Evolutionary conservation across 108 stramenopile species (phyloP).

Genomic region (Cyclostephanos invisitatus): DNA sequence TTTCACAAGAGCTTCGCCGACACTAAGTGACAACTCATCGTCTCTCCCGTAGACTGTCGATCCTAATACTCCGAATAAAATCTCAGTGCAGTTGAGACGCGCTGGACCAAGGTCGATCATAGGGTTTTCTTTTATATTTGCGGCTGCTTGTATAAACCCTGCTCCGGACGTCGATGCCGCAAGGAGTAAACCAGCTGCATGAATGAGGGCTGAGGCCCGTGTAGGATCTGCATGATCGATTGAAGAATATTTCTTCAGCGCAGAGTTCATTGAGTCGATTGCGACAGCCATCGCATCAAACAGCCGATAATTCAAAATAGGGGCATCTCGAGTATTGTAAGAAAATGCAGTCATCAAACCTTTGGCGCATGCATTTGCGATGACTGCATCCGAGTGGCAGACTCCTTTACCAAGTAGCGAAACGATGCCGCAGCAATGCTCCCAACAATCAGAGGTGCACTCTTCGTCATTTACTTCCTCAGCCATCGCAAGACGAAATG

Average conservation of each 20-base stretch:
- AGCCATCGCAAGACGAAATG: conserved; percentile 47
- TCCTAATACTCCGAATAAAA: conserved; percentile 63
- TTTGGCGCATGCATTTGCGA: conserved; percentile 69
- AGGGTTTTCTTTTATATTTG: conserved; percentile 5
- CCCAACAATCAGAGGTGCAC: conserved; percentile 39
- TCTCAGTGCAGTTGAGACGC: conserved; percentile 60
- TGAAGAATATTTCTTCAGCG: conserved; percentile 59
- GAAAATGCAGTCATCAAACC: conserved; percentile 63
- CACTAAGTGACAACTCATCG: conserved; percentile 67
- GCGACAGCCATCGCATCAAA: conserved; percentile 43
- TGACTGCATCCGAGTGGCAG: conserved; percentile 53
- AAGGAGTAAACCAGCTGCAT: conserved; percentile 61
- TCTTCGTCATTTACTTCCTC: conserved; percentile 3
- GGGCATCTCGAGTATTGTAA: conserved; percentile 57
- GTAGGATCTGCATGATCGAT: conserved; percentile 64
- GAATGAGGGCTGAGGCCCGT: conserved; percentile 49
- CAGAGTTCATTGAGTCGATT: conserved; percentile 38
- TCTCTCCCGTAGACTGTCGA: conserved; percentile 71
- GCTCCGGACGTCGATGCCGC: conserved; percentile 61
- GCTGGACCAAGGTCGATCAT: conserved; percentile 44
- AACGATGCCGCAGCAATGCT: conserved; percentile 35
- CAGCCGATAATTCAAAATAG: conserved; percentile 46
- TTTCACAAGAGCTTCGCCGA: conserved; percentile 75
- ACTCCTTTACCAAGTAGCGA: conserved; percentile 56
- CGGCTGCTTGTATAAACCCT: conserved; percentile 14